Evolutionary conservation across 2,329 filamentous ascomycete genomes (phyloP).

Genomic region (Colletotrichum salicis): DNA sequence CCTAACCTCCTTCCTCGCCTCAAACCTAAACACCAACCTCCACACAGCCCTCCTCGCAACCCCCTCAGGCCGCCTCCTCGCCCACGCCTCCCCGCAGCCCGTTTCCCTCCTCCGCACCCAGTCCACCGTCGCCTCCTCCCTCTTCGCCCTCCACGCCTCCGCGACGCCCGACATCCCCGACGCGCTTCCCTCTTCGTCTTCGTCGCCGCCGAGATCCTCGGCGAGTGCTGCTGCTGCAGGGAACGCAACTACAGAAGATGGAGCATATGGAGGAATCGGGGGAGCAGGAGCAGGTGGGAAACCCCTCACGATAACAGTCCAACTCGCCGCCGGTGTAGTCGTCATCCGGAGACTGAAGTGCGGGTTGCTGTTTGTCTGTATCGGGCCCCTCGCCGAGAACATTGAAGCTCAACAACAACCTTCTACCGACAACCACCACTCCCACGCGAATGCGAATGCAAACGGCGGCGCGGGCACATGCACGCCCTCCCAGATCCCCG

Average conservation of each 20-base stretch:
- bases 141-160: conserved; percentile 68
- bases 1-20: conserved; percentile 69
- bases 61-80: conserved; percentile 70
- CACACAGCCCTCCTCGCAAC: conserved; percentile 70
- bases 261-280: not conserved
- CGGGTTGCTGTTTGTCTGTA: conserved; percentile 70
- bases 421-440: conserved; percentile 28
- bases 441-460: conserved; percentile 23
- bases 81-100: conserved; percentile 64
- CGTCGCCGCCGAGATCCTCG: conserved; percentile 37
- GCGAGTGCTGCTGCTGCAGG: conserved; percentile 33
- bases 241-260: conserved; percentile 11
- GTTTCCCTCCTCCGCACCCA: conserved; percentile 69
- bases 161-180: conserved; percentile 54
- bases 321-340: conserved; percentile 68
- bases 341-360: conserved; percentile 68
- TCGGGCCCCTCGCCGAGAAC: conserved; percentile 56
- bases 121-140: conserved; percentile 71
- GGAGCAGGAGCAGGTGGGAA: conserved; percentile 38
- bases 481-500: conserved; percentile 39
- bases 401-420: conserved; percentile 33
- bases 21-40: conserved; percentile 66
- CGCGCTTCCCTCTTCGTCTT: conserved; percentile 51
- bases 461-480: conserved; percentile 43
- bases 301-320: conserved; percentile 63